Evolutionary conservation across 1,284 basidiomycete species (phyloP), one percentile per base, ranked within the genome.

Genomic region (Leccinum angustisporum): DNA sequence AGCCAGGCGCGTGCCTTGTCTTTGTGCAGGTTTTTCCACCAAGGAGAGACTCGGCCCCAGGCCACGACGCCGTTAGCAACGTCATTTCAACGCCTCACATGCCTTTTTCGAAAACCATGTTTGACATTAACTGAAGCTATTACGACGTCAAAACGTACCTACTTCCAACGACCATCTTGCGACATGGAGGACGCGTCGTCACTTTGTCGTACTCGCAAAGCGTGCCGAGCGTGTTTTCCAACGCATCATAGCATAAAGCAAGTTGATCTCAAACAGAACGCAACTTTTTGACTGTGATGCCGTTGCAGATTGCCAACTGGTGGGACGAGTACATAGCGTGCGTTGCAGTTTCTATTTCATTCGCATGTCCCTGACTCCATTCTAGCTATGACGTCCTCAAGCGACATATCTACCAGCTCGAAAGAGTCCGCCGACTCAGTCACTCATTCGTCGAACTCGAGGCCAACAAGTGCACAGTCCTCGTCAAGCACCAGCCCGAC

Each of bases 331-430:
- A 38, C 36, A 38, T 38, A 14, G 36, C 36, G 36, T 38, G 36
- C 36, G 36, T 38, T 7, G 36, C 36, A 38, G 14, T 38, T 16
- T 16, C 36, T 38, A 14, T 38, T 38, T 16, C 36, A 16, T 16
- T 8, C 36, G 13, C 7, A 38, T 38, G 36, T 38, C 7, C 14
- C 13, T 38, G 36, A 38, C 36, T 14, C 10, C 16, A n/a, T 40
- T 40, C 30, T 78, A 90, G 92, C 57, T 95, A 96, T 72, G 93
- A 94, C 70, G 80, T 86, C 0, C 81, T 97, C 68, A 97, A 97
- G 79, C 94, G 93, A 72, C 86, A 86, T 68, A 87, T 94, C 61
- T 92, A 94, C 77, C 87, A 91, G 67, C 80, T 93, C 58, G 93
- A 95, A 78, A 27, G 27, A 27, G 27, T 27, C 91, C 81, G 81